Conservation (phyloP, 2,329 filamentous ascomycete species). For the Colletotrichum plurivorum region DNA sequence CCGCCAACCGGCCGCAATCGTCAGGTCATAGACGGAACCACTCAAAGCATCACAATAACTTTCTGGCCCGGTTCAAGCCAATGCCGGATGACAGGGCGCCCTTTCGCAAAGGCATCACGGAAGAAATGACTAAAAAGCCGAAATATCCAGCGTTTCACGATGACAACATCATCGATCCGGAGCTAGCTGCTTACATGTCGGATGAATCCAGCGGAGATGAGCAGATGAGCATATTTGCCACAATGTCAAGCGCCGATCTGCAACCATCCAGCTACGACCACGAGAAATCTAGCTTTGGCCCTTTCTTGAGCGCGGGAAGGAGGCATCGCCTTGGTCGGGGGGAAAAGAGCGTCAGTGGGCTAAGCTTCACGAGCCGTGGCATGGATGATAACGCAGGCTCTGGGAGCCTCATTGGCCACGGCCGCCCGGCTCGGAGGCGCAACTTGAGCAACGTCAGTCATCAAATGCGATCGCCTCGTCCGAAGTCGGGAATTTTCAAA, state of each 20-base stretch:
- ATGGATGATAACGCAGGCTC: conserved; percentile 74
- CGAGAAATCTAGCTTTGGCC: conserved; percentile 81
- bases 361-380: conserved; percentile 79
- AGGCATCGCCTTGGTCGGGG: conserved; percentile 81
- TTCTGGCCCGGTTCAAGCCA: conserved; percentile 81
- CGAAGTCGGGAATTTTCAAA: conserved; percentile 70
- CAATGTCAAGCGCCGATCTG: conserved; percentile 76
- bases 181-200: conserved; percentile 94
- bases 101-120: conserved; percentile 80
- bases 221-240: conserved; percentile 87
- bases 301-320: conserved; percentile 79
- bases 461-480: conserved; percentile 81
- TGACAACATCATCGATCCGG: conserved; percentile 98
- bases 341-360: conserved; percentile 81
- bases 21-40: conserved; percentile 86
- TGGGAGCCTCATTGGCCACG: conserved; percentile 69
- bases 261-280: conserved; percentile 78
- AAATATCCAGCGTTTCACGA: conserved; percentile 94
- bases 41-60: conserved; percentile 80
- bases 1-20: conserved; percentile 78
- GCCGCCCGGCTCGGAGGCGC: conserved; percentile 77
- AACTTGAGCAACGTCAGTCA: conserved; percentile 89
- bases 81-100: conserved; percentile 86
- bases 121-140: conserved; percentile 76
- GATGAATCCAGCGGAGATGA: conserved; percentile 96